phyloP scores from a whole-genome alignment of 2,329 filamentous ascomycete genomes.

The Apiospora hydei region DNA sequence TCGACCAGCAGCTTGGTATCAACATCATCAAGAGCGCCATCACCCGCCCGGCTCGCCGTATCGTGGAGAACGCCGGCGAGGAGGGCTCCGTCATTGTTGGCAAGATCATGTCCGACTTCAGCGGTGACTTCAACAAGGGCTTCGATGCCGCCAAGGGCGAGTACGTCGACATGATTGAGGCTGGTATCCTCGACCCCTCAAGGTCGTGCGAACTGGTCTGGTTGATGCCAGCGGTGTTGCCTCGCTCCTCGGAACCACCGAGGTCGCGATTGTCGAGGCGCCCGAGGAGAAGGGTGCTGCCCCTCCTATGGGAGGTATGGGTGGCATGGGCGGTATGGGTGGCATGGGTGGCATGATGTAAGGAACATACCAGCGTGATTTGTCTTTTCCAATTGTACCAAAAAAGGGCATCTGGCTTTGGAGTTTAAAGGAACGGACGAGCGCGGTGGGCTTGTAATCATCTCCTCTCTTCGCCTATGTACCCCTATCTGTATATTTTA shows the following conservation, averaged over 20 bases:
- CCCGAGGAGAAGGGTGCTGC: constrained; percentile 84
- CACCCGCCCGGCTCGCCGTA: constrained; percentile 90
- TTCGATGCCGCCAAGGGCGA: constrained; percentile 97
- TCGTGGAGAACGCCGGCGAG: constrained; percentile 96
- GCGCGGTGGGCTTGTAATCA: constrained; percentile 48
- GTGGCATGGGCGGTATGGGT: constrained; percentile 57
- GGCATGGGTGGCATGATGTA: constrained; percentile 70
- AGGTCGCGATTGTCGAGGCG: constrained; percentile 97
- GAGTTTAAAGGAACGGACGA: constrained; percentile 53
- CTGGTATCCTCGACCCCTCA: constrained; percentile 98
- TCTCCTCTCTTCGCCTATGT: constrained; percentile 44
- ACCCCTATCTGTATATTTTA: constrained; percentile 34
- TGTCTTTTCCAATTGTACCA: constrained; percentile 42
- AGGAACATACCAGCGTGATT: constrained; percentile 42
- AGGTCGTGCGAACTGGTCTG: constrained; percentile 97
- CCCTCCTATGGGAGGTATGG: constrained; percentile 73
- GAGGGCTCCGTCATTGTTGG: constrained; percentile 97
- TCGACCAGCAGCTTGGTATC: constrained; percentile 98
- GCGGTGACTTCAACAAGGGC: constrained; percentile 94
- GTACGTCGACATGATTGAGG: constrained; percentile 97
- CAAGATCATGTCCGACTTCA: constrained; percentile 96
- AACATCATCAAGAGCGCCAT: constrained; percentile 98
- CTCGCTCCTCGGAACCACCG: constrained; percentile 94
- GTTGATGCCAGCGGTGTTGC: constrained; percentile 95
- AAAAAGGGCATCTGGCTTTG: constrained; percentile 56